Percentiles rank a stretch among this genome's conserved stretches.
Conservation (phyloP, 768 basidiomycete genomes). For the Leucocoprinus leucothites region DNA sequence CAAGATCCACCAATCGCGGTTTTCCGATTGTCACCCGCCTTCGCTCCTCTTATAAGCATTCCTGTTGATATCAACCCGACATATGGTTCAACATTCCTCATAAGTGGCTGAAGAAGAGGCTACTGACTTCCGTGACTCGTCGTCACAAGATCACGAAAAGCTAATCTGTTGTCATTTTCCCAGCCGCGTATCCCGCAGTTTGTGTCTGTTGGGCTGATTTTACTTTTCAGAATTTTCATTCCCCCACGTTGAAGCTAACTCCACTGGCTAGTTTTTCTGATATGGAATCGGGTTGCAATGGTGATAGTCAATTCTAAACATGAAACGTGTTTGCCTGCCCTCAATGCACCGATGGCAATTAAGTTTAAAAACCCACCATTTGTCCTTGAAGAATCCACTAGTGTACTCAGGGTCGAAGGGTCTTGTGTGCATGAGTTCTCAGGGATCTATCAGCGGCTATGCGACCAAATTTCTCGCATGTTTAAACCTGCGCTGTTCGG, state of each 20-base stretch:
- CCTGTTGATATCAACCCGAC: not conserved
- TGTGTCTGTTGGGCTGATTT: not conserved
- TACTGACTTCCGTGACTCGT: not conserved
- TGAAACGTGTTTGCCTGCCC: constrained; percentile 9
- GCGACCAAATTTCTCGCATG: not conserved
- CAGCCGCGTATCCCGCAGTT: not conserved
- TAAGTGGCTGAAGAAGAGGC: not conserved
- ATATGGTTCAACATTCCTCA: not conserved
- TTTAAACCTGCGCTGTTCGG: constrained; percentile 4
- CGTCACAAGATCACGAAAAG: not conserved
- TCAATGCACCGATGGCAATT: constrained; percentile 3
- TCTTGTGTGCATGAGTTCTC: constrained; percentile 2
- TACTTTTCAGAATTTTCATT: constrained; percentile 1
- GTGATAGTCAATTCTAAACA: constrained; percentile 11
- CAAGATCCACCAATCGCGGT: constrained; percentile 15
- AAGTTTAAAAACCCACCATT: not conserved
- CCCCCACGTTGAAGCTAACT: constrained; percentile 2
- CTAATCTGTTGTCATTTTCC: not conserved
- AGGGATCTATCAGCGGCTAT: not conserved
- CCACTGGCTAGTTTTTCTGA: constrained; percentile 9
- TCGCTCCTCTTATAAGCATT: not conserved
- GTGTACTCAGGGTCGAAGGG: not conserved
- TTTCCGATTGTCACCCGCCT: constrained; percentile 16
- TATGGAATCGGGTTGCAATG: constrained; percentile 14
- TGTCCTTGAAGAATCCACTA: not conserved